Base-by-base conservation (phyloP, 345 rosid genomes). In the Brassica nigra region DNA sequence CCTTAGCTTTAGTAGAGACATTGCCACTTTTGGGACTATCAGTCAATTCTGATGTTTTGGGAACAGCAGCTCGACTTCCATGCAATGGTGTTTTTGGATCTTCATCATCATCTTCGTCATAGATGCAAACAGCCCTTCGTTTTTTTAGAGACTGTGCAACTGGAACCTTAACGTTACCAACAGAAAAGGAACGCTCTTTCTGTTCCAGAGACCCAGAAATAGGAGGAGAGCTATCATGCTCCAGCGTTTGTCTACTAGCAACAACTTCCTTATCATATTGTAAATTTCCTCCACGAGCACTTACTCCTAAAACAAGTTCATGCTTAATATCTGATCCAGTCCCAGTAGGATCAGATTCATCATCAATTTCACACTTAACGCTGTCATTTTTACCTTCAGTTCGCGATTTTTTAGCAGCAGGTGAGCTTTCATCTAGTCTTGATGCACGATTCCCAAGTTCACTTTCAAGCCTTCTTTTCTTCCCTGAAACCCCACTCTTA, bases 51-150 rank as follows among this genome's bases (percentile, higher is more conserved):
- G 78, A 31, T 72, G 85, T 61, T 80, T 77, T 85, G 47, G 76
- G 80, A 81, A 59, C 84, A 77, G 62, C 76, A 18, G 78, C 78
- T 68, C 85, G 78, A 76, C 85, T 88, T 78, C 89, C 92, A 82
- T 93, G 94, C 79, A 96, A 84, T 52, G 99, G 99, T 85, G 99
- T 93, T 86, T 90, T 94, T 8, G 95, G 92, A 70, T 78, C 81
- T 65, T 84, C 91, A 23, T 88, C 92, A 63, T 90, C 90, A n/a
- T 89, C 92, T 31, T 88, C 97, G 18, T 88, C 95, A 55, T 70
- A 88, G 36, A 93, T 85, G 84, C 97, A 79, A 79, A 96, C 97
- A 62, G 93, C 94, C 88, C 97, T 90, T 27, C 98, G 88, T 73
- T 88, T 90, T 86, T 84, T 93, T 28, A 74, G 86, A 37, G 71